Conservation (phyloP, 164 flowering plant species). For the Pachysandra terminalis region DNA sequence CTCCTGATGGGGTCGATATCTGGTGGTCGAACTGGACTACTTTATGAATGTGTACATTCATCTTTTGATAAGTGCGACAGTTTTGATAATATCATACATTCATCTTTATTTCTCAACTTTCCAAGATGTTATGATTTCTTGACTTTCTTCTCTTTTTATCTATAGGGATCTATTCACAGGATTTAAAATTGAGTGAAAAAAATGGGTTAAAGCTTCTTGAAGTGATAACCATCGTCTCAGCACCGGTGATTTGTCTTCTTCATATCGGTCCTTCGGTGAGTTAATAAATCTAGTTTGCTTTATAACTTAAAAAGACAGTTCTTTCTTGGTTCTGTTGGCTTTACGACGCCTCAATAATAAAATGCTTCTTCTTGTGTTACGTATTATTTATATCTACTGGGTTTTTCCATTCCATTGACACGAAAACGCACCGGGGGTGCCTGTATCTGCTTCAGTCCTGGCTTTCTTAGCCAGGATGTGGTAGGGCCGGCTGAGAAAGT, state of each 20-base stretch:
- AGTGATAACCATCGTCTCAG: constrained; percentile 9
- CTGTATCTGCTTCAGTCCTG: constrained; percentile 50
- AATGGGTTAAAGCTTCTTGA: constrained; percentile 12
- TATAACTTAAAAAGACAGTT: constrained; percentile 10
- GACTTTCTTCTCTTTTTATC: not conserved
- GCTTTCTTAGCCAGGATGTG: constrained; percentile 25
- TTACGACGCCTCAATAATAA: constrained; percentile 23
- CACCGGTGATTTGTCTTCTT: constrained; percentile 5
- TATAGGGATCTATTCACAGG: not conserved
- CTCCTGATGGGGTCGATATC: too few species aligned
- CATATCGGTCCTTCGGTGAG: constrained; percentile 40
- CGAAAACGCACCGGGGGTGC: constrained; percentile 94
- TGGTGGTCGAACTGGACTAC: too few species aligned
- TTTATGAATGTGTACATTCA: too few species aligned
- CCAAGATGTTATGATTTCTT: too few species aligned
- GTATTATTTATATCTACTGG: constrained; percentile 1
- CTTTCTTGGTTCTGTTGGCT: constrained; percentile 17
- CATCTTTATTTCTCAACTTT: too few species aligned
- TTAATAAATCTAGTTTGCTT: constrained; percentile 17
- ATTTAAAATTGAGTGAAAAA: not conserved
- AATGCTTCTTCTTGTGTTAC: constrained; percentile 2
- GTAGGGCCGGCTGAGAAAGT: constrained; percentile 90
- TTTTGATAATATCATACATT: too few species aligned
- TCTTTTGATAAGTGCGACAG: too few species aligned
- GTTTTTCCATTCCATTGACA: constrained; percentile 41